Evolutionary conservation across 164 flowering plant species (phyloP), one percentile per base, ranked within the genome.

Genomic region (Stephania yunnanensis): DNA sequence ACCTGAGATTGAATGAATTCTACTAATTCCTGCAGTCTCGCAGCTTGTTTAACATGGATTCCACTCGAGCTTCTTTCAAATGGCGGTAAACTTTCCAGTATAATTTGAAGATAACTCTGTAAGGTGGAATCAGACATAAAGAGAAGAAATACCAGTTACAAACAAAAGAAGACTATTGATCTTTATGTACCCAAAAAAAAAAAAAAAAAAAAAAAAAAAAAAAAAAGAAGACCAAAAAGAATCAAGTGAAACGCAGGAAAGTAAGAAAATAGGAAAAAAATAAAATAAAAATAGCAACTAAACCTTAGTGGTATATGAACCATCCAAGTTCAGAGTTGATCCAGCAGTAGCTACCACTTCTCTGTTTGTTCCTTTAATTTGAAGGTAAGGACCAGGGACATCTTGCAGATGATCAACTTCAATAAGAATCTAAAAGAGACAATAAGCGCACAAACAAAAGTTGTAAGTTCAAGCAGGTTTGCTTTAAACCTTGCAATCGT

Each of bases 261-360:
- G 45, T 63, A 20, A 67, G 64, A 77, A 10, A 69, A 50, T 58
- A 46, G 29, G 29, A 30, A n/a, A 52, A 36, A 36, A 25, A 25
- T 25, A 25, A 25, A 25, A 25, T 25, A 25, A 36, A 36, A 36
- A 76, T 8, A 29, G 46, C 31, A 10, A 25, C 17, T 15, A 31
- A 80, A 96, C 99, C 98, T 96, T 93, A n/a, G 99, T 96, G 58
- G 99, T 96, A 74, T 96, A 96, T 73, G 98, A 91, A 72, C 94
- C 95, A 78, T 94, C 97, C 63, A 94, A 83, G 77, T 83, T 85
- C 42, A 96, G 91, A 30, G 87, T 78, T 70, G 93, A 89, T 48
- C 98, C 98, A 81, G 98, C 95, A 75, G 93, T 89, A 66, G 87
- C 87, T 52, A 94, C 99, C 69, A 91, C 89, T 65, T 92, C 97